phyloP scores from a whole-genome alignment of 306 rosid species.

The Dryas drummondii region DNA sequence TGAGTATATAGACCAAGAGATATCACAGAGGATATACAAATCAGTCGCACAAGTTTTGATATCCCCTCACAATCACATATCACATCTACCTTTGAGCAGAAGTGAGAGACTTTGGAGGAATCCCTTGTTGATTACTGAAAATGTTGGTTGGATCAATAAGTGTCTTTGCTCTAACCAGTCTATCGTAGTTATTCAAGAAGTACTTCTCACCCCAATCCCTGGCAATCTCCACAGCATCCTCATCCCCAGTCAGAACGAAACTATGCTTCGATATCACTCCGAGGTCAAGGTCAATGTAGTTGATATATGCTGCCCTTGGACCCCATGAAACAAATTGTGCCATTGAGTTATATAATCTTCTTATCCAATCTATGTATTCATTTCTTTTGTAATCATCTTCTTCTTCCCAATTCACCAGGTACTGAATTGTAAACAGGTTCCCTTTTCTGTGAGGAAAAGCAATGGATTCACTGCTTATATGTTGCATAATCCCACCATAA shows the following conservation, averaged over 20 bases:
- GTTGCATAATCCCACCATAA: conserved; percentile 65
- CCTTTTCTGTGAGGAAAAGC: conserved; percentile 80
- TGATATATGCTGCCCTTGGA: conserved; percentile 80
- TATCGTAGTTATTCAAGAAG: conserved; percentile 65
- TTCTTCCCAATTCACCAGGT: conserved; percentile 60
- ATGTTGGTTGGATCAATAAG: conserved; percentile 59
- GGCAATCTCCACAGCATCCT: conserved; percentile 42
- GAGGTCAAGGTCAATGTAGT: conserved; percentile 75
- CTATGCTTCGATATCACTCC: conserved; percentile 40
- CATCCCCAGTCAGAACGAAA: neutral
- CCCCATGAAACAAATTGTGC: conserved; percentile 55
- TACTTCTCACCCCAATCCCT: conserved; percentile 78
- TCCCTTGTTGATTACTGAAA: conserved; percentile 67
- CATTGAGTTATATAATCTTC: conserved; percentile 57
- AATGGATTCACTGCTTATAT: conserved; percentile 60
- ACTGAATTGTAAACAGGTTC: conserved; percentile 61
- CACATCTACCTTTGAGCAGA: neutral
- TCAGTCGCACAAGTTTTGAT: too few species aligned
- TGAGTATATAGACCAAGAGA: too few species aligned
- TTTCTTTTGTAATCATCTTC: conserved; percentile 40
- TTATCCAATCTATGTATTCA: conserved; percentile 60
- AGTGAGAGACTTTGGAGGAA: conserved; percentile 46
- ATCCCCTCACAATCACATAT: neutral
- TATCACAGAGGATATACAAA: too few species aligned
- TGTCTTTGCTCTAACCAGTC: conserved; percentile 70